phyloP scores from a whole-genome alignment of 371 early-diverging fungal genomes.

The Catenaria anguillulae region DNA sequence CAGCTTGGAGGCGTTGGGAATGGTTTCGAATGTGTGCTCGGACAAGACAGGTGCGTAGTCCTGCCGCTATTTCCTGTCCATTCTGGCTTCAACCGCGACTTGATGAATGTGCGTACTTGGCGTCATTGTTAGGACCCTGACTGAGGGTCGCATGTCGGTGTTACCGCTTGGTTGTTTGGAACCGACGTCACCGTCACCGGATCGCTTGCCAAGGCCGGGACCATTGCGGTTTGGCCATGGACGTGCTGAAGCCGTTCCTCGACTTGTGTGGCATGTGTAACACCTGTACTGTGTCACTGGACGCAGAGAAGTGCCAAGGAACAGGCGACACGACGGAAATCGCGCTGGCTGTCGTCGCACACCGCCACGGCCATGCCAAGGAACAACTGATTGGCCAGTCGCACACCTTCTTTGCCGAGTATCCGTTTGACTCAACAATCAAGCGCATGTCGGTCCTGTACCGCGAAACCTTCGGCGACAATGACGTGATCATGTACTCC shows the following conservation, averaged over 20 bases:
- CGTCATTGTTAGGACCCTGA: too few relatives aligned
- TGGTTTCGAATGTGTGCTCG: too few relatives aligned
- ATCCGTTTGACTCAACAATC: constrained; percentile 68
- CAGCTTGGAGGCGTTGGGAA: constrained; percentile 10
- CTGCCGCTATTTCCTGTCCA: too few relatives aligned
- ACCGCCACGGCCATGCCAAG: not conserved
- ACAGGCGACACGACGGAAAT: constrained; percentile 16
- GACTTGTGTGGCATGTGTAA: constrained; percentile 3
- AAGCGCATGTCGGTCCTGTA: constrained; percentile 76
- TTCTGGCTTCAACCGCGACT: too few relatives aligned
- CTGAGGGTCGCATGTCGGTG: constrained; percentile 68
- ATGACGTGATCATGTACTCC: constrained; percentile 41
- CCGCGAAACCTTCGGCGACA: constrained; percentile 14
- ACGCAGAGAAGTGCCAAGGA: constrained; percentile 1
- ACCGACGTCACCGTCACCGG: not conserved
- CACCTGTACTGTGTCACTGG: constrained; percentile 7
- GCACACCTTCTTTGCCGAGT: constrained; percentile 30
- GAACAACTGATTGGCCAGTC: not conserved
- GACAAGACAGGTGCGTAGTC: too few relatives aligned
- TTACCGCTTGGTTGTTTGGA: not conserved
- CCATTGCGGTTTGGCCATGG: not conserved
- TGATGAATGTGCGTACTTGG: too few relatives aligned
- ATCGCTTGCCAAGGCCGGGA: not conserved
- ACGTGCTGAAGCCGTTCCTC: not conserved
- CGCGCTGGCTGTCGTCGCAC: constrained; percentile 9